These are phyloP conservation scores for Calonectria honghensis DNA, from an alignment of 2,329 filamentous ascomycete genomes.

Conservation along the genomic window DNA sequence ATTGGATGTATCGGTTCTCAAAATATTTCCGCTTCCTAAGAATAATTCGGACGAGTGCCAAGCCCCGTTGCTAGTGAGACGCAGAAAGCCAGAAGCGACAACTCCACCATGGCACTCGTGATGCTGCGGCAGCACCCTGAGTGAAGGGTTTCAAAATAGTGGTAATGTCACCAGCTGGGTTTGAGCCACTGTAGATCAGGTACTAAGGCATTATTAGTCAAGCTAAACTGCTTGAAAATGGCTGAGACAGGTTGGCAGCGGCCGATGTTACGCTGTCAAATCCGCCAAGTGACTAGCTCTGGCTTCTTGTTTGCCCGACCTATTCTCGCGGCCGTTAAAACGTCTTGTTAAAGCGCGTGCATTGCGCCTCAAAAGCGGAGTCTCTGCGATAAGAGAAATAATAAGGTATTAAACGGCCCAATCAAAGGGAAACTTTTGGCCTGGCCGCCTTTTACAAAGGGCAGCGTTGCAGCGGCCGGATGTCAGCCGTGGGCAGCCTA, in stretches of 20 bases:
- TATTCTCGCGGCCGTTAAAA: constrained; percentile 19
- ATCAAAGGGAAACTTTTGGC: not conserved
- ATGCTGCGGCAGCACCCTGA: constrained; percentile 19
- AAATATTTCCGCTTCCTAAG: not conserved
- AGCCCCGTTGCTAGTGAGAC: constrained; percentile 28
- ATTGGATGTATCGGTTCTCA: not conserved
- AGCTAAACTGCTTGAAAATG: constrained; percentile 24
- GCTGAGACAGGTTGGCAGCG: constrained; percentile 30
- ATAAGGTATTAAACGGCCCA: not conserved
- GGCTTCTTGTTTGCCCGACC: constrained; percentile 17
- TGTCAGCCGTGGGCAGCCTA: constrained; percentile 8
- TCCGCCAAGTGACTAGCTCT: not conserved
- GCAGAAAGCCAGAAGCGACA: not conserved
- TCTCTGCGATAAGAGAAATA: not conserved
- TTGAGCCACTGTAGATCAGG: constrained; percentile 40
- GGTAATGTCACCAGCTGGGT: constrained; percentile 37
- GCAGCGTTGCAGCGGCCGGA: constrained; percentile 14
- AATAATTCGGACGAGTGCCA: not conserved
- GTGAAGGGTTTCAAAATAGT: constrained; percentile 35
- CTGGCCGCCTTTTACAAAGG: not conserved
- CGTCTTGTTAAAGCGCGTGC: constrained; percentile 7
- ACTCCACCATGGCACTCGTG: constrained; percentile 3
- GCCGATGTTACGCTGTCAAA: constrained; percentile 34
- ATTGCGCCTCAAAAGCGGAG: not conserved
- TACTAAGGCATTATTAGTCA: constrained; percentile 17